phyloP scores from a whole-genome alignment of 805 yeast genomes.

The Ogataea pilisensis region DNA sequence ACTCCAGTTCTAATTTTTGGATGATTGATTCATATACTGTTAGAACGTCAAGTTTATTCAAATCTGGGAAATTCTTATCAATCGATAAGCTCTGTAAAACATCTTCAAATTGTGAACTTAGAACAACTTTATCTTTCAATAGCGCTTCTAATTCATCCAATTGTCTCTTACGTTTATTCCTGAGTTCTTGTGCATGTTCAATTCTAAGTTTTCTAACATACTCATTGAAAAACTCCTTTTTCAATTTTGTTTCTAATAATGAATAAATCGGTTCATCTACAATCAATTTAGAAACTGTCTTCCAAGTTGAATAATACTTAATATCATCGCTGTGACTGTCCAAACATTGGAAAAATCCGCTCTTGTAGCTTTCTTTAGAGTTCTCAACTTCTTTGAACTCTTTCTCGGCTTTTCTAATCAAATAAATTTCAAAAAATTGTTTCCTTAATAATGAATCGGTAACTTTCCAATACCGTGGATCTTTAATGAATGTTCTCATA shows the following conservation, averaged over 20 bases:
- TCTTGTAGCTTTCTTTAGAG: conserved; percentile 51
- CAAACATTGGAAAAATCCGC: conserved; percentile 48
- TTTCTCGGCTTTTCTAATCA: conserved; percentile 44
- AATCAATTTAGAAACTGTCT: conserved; percentile 47
- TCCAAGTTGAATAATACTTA: conserved; percentile 61
- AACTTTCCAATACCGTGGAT: conserved; percentile 66
- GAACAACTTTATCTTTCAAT: conserved; percentile 27
- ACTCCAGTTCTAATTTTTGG: conserved; percentile 28
- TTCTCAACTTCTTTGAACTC: conserved; percentile 51
- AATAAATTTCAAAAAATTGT: conserved; percentile 59
- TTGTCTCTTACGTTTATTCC: conserved; percentile 42
- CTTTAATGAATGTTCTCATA: conserved; percentile 51
- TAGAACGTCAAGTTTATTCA: conserved; percentile 60
- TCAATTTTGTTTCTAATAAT: conserved; percentile 52
- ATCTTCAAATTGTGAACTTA: conserved; percentile 15
- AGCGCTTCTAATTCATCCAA: conserved; percentile 49
- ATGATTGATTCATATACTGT: conserved; percentile 39
- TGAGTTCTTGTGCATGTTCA: conserved; percentile 26
- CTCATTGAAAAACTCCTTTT: conserved; percentile 49
- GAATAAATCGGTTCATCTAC: conserved; percentile 65
- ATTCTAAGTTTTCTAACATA: conserved; percentile 40
- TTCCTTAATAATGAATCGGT: conserved; percentile 58
- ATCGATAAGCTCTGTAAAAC: conserved; percentile 9
- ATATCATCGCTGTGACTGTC: conserved; percentile 36
- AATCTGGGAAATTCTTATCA: conserved; percentile 13